Evolutionary conservation across 495 filamentous ascomycete species (phyloP), one percentile per base, ranked within the genome.

Genomic region (Extremus antarcticus): DNA sequence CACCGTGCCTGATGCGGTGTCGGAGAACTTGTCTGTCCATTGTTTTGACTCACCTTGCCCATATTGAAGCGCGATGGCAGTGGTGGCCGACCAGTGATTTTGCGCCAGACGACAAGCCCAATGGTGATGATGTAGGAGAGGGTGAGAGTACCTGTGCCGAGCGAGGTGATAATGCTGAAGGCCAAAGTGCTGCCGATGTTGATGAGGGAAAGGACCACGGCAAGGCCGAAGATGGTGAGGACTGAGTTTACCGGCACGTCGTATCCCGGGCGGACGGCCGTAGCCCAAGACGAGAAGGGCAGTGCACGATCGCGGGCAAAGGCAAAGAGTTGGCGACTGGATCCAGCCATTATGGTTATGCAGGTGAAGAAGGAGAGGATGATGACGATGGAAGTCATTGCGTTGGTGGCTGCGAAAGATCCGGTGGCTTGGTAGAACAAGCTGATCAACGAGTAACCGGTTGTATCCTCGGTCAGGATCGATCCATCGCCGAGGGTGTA

Each of bases 161-260:
- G 60, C 62, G 79, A 78, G 45, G 75, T 66, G 23, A 82, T 71
- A 29, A 74, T 74, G 61, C 77, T 77, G 60, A 84, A 74, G 4
- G 78, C 80, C 3, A 73, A 69, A 1, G 69, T 54, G 0, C 76
- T 80, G 21, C 78, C 80, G 53, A 85, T 74, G 58, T 80, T 81
- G 65, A 85, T 82, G 25, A 82, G 65, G 0, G 78, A 78, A 0
- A 85, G 66, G 32, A 81, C 64, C 52, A 76, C 71, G 16, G 79
- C 74, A 47, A 77, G 69, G 38, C 63, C 54, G 58, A 75, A 71
- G 2, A 73, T 74, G 35, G 78, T 54, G 21, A 74, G 57, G 46
- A 77, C 71, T 0, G 80, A 24, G 35, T 41, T 49, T 25, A 60
- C 16, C 1, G 52, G 53, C 3, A 60, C 70, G 59, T 75, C 49